Conservation (phyloP, 2,329 filamentous ascomycete species). For the Aspergillus nomiae region DNA sequence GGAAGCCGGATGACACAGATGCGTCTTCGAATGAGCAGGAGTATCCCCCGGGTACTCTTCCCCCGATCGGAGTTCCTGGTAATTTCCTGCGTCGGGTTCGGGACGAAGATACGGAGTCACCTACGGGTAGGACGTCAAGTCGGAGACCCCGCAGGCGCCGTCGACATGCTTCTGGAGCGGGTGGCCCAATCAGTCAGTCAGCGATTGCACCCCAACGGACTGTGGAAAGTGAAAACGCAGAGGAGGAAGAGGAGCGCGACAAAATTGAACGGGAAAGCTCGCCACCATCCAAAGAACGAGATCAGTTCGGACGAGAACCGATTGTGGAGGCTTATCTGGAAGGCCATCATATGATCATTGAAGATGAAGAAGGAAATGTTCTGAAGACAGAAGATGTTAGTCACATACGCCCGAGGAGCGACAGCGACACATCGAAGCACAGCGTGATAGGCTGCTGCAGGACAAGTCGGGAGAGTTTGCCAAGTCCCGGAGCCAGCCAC, state of each 20-base stretch:
- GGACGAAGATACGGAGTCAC: conserved; percentile 67
- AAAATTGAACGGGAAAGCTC: conserved; percentile 40
- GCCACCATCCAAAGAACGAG: conserved; percentile 37
- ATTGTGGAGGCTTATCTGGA: conserved; percentile 75
- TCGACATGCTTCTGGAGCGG: conserved; percentile 69
- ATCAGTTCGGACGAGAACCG: conserved; percentile 37
- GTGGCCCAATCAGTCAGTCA: conserved; percentile 85
- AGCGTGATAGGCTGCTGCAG: conserved; percentile 56
- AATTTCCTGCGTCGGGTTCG: conserved; percentile 78
- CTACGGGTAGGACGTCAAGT: conserved; percentile 59
- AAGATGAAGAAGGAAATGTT: conserved; percentile 86
- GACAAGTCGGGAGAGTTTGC: conserved; percentile 51
- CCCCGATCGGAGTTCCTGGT: conserved; percentile 70
- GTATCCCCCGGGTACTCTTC: conserved; percentile 70
- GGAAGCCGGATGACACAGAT: conserved; percentile 70
- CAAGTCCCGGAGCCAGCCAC: conserved; percentile 47
- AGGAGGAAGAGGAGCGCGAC: conserved; percentile 32
- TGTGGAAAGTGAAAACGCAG: conserved; percentile 25
- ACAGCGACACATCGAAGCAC: conserved; percentile 57
- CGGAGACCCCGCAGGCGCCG: conserved; percentile 58
- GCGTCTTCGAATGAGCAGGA: conserved; percentile 57
- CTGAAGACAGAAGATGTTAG: conserved; percentile 62
- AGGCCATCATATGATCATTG: conserved; percentile 75
- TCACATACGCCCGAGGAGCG: conserved; percentile 58
- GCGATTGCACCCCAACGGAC: conserved; percentile 72